These are phyloP conservation scores for Musa itinerans DNA, from an alignment of 176 grass and related monocot species.

Conservation along the genomic window DNA sequence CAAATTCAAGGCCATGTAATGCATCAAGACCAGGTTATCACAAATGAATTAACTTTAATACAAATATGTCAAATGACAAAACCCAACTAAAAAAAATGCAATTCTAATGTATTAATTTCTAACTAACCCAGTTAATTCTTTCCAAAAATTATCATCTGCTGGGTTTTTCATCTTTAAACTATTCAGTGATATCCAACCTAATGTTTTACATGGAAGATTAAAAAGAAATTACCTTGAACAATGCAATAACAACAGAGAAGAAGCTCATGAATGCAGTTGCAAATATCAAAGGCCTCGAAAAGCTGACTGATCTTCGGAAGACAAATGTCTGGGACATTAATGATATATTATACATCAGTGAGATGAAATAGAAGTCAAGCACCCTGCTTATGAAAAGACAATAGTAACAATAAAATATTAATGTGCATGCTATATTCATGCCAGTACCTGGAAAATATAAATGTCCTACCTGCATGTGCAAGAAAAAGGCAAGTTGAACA, in stretches of 20 bases:
- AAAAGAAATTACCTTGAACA: conserved; percentile 74
- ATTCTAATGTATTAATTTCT: background rate
- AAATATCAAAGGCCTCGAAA: conserved; percentile 73
- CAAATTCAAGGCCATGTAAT: background rate
- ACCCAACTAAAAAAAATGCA: background rate
- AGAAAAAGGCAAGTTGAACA: conserved; percentile 96
- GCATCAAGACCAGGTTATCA: background rate
- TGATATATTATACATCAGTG: conserved; percentile 1
- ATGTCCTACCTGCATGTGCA: conserved; percentile 67
- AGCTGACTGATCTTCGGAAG: conserved; percentile 63
- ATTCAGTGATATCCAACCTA: background rate
- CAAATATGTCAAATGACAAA: background rate
- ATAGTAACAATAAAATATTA: conserved; percentile 16
- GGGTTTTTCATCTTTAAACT: background rate
- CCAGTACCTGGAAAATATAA: background rate
- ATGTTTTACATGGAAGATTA: background rate
- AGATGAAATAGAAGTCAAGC: conserved; percentile 4
- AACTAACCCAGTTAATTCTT: background rate
- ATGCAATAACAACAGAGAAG: conserved; percentile 97
- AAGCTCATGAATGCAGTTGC: conserved; percentile 96
- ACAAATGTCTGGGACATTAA: conserved; percentile 63
- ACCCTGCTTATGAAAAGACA: conserved; percentile 2
- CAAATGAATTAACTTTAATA: background rate
- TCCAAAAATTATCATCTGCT: background rate
- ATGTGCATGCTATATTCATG: background rate